These are phyloP conservation scores for Nannochloropsis salina DNA, from an alignment of 108 stramenopile species.

Conservation along the genomic window DNA sequence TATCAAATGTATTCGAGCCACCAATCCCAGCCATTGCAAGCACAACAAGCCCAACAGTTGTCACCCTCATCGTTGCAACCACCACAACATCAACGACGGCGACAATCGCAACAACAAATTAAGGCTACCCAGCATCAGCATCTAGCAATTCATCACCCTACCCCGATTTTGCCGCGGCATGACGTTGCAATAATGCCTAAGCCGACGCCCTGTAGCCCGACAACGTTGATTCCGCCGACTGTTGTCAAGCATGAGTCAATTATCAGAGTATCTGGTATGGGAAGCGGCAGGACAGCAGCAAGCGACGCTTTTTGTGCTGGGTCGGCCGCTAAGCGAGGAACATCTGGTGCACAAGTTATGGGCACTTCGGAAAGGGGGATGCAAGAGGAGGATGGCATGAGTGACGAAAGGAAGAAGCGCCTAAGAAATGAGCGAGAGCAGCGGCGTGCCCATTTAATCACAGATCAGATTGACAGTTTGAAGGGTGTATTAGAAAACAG, in stretches of 20 bases:
- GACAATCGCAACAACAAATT: not conserved
- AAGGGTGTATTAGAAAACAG: constrained; percentile 14
- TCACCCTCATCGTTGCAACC: not conserved
- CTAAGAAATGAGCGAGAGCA: not conserved
- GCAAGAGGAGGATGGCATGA: constrained; percentile 17
- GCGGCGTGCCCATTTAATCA: not conserved
- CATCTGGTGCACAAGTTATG: not conserved
- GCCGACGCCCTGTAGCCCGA: not conserved
- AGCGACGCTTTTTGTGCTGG: not conserved
- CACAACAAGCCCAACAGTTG: too few species aligned
- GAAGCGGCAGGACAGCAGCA: constrained; percentile 12
- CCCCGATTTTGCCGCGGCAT: not conserved
- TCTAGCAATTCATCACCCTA: not conserved
- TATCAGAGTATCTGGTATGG: not conserved
- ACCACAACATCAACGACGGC: not conserved
- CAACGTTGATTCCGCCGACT: not conserved
- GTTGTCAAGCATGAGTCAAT: not conserved
- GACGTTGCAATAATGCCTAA: not conserved
- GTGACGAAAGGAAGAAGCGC: not conserved
- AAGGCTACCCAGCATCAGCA: not conserved
- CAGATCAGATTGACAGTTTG: constrained; percentile 1
- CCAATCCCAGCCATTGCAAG: too few species aligned
- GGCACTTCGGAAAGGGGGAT: not conserved
- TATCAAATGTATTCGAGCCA: too few species aligned
- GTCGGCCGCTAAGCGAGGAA: not conserved